A percentile compares a stretch with the other conserved stretches of the same genome.
Evolutionary conservation across 2,329 filamentous ascomycete genomes (phyloP).

Genomic region (Aureobasidium sp.): DNA sequence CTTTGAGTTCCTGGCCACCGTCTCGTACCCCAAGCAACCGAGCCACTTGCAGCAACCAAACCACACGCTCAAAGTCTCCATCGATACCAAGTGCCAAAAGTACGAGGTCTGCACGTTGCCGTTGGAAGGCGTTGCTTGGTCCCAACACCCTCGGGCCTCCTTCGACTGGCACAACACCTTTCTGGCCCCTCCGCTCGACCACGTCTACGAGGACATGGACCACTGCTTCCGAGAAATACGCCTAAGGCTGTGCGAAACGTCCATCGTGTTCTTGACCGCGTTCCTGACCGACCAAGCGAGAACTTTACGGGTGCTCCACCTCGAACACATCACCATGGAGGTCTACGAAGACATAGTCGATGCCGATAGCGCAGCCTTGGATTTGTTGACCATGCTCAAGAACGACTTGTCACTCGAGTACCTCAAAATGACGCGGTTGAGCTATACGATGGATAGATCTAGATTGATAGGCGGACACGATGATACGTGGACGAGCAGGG

Average conservation of each 20-base stretch:
- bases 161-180: background rate
- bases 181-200: background rate
- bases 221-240: background rate
- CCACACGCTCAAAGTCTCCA: background rate
- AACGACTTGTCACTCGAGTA: background rate
- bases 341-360: background rate
- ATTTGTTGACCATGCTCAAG: background rate
- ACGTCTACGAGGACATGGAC: background rate
- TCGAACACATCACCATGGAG: background rate
- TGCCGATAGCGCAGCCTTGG: background rate
- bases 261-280: background rate
- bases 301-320: background rate
- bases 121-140: background rate
- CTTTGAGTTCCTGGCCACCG: background rate
- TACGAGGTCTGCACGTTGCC: background rate
- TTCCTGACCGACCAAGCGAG: background rate
- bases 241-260: background rate
- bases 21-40: too few relatives aligned
- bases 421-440: background rate
- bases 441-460: background rate
- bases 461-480: background rate
- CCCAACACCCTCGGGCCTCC: background rate
- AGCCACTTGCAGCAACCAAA: too few relatives aligned
- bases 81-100: background rate
- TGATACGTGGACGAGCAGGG: background rate